Evolutionary conservation across 805 yeast species (phyloP).

Genomic region (Barnettozyma vustinii): DNA sequence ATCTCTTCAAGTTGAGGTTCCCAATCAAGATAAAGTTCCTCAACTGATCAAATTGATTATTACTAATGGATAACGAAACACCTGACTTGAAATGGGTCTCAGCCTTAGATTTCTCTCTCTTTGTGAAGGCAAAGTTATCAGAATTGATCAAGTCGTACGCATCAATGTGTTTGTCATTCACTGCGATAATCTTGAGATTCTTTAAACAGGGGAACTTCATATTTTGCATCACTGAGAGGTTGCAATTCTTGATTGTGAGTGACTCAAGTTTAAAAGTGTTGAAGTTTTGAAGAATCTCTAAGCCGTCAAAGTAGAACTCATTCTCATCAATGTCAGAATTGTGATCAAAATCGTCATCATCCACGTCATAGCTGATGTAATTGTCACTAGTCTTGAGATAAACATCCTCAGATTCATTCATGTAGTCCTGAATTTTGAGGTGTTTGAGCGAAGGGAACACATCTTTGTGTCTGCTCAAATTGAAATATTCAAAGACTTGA

Average conservation of each 20-base stretch:
- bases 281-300: conserved; percentile 21
- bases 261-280: conserved; percentile 11
- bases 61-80: conserved; percentile 1
- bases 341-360: conserved; percentile 28
- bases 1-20: conserved; percentile 8
- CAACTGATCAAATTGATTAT: conserved; percentile 7
- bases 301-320: conserved; percentile 32
- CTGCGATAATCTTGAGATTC: conserved; percentile 17
- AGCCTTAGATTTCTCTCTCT: conserved; percentile 1
- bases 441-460: conserved; percentile 15
- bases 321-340: conserved; percentile 31
- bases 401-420: conserved; percentile 24
- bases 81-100: conserved; percentile 6
- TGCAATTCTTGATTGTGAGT: conserved; percentile 19
- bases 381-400: conserved; percentile 19
- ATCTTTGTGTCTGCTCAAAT: conserved; percentile 8
- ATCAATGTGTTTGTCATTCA: conserved; percentile 21
- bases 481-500: conserved; percentile 17
- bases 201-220: conserved; percentile 12
- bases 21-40: conserved; percentile 12
- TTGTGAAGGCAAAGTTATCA: conserved; percentile 3
- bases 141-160: conserved; percentile 17
- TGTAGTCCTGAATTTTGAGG: conserved; percentile 22
- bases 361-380: conserved; percentile 14
- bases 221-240: conserved; percentile 17